Evolutionary conservation across 768 basidiomycete species (phyloP), one percentile per base, ranked within the genome.

Genomic region (Auriculariales sp.): DNA sequence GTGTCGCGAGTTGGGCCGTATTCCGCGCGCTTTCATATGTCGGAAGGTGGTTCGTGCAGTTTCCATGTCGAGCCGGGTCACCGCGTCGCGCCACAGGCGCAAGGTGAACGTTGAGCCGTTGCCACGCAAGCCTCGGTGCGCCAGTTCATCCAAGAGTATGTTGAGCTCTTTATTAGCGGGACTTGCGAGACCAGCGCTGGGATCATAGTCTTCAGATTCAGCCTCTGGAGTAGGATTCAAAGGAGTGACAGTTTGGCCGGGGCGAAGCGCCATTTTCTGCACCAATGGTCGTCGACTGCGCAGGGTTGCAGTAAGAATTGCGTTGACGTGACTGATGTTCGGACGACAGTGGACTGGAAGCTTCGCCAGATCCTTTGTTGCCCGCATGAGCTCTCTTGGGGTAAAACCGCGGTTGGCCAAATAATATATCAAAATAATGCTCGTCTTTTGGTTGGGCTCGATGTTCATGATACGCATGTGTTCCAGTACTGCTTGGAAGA

Each of bases 1-100:
- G 62, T 92, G 89, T 59, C 84, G 77, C 49, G 70, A 69, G 57
- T 77, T 83, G 9, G 85, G 80, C 45, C 74, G 75, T 49, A 92
- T 69, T 9, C 88, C 88, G 50, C 77, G 76, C 46, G 70, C 67
- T 47, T 85, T 60, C 68, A 90, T 73, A 17, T 66, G 60, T 19
- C 72, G 67, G 55, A 87, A 80, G 32, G 78, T 62, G 10, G 68
- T 66, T 48, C 72, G 63, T 5, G 82, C 79, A 3, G 71, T 61
- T 33, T 68, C 64, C 51, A 74, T 61, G 55, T 83, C 74, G 34
- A 67, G 58, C 50, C 71, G 70, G 39, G 74, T 60, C 17, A 77
- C 67, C 6, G 72, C 77, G 52, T 84, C 78, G 42, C 77, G 74
- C 53, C 71, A 67, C 50, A 90, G 77, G 36, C 81, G 78, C 54